These are phyloP conservation scores for Neoascochyta sp. DNA, from an alignment of 2,329 filamentous ascomycete species.

Conservation along the genomic window DNA sequence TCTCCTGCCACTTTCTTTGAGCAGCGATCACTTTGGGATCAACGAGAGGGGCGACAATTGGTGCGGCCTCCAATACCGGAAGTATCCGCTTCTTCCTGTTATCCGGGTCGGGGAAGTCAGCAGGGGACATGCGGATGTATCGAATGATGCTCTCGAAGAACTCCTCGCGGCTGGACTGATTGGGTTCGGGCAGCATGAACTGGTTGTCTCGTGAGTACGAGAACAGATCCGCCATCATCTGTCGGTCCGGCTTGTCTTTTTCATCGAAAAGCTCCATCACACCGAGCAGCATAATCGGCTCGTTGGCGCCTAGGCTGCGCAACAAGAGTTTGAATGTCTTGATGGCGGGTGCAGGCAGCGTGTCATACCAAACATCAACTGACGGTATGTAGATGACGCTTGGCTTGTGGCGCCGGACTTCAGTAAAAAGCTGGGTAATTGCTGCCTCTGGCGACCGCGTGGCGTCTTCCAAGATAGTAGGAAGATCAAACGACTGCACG, in stretches of 20 bases:
- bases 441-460: slow-evolving; percentile 80
- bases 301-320: slow-evolving; percentile 78
- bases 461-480: slow-evolving; percentile 78
- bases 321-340: slow-evolving; percentile 81
- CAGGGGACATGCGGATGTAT: slow-evolving; percentile 74
- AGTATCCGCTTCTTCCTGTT: slow-evolving; percentile 84
- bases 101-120: slow-evolving; percentile 80
- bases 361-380: slow-evolving; percentile 80
- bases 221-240: slow-evolving; percentile 74
- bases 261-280: slow-evolving; percentile 69
- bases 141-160: slow-evolving; percentile 74
- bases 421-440: slow-evolving; percentile 84
- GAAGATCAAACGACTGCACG: slow-evolving; percentile 89
- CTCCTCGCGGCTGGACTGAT: slow-evolving; percentile 63
- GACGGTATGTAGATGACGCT: slow-evolving; percentile 94
- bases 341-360: slow-evolving; percentile 62
- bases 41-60: slow-evolving; percentile 53
- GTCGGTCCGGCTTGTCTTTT: slow-evolving; percentile 52
- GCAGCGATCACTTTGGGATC: slow-evolving; percentile 63
- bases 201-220: slow-evolving; percentile 78
- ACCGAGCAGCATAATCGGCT: slow-evolving; percentile 84
- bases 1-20: slow-evolving; percentile 74
- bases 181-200: slow-evolving; percentile 65
- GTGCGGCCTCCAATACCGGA: slow-evolving; percentile 69
- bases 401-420: slow-evolving; percentile 90